Base-by-base conservation (phyloP, 345 rosid species). In the Brassica cretica region DNA sequence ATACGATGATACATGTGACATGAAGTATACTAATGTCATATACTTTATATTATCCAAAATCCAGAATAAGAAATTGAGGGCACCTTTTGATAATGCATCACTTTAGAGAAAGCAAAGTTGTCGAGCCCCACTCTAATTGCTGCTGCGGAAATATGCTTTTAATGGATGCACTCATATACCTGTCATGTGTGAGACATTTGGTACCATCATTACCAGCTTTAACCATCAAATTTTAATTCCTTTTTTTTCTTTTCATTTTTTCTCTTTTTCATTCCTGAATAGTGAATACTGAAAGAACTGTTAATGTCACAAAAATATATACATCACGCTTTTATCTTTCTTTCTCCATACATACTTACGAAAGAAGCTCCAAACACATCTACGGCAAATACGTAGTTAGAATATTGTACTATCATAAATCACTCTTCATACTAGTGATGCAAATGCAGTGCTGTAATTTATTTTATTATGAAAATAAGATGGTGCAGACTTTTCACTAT, bases 41-140 rank as follows among this genome's bases (percentile, higher is more conserved):
- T 55, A 53, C 35, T 29, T 77, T 77, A 55, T 65, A 21, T n/a
- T 29, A 77, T 41, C 66, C 4, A 58, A 66, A 78, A 65, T 71
- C 1, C 58, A 66, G 44, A 72, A 6, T 19, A 72, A 30, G 11
- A 15, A 59, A 32, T n/a, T 2, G 55, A 58, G 5, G 66, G 56
- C 3, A 62, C 15, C 53, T 74, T 74, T 74, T 74, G 66, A 79
- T 68, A 80, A 70, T 74, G 72, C 60, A 64, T 70, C 76, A 64
- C 82, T 80, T 80, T 80, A 70, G 68, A 53, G 46, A 69, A 80
- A 64, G 76, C 76, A 30, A 80, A 70, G 11, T 64, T 65, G 83
- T 80, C 80, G 79, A 75, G 79, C 79, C 83, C 79, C 83, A 80
- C 51, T 75, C 75, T 74, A 70, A 74, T 74, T 79, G 66, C 61